Base-by-base conservation (phyloP, 1,284 basidiomycete genomes). In the Papiliotrema fonsecae region DNA sequence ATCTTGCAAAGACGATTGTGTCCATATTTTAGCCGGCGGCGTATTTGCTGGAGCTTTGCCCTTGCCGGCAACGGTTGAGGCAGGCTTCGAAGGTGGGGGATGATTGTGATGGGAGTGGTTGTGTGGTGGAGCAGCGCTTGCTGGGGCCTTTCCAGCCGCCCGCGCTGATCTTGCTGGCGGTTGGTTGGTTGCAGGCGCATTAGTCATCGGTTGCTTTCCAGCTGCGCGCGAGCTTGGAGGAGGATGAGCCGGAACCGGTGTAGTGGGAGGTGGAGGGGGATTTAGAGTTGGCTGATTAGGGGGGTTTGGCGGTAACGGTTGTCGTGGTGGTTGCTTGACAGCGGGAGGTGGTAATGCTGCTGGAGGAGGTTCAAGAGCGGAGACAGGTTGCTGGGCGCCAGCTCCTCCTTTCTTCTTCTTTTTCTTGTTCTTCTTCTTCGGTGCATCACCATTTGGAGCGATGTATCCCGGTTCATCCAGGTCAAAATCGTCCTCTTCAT, bases 1-100 rank as follows among this genome's bases (percentile, higher is more conserved):
- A 75, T 98, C 94, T 72, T 96, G 88, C 10, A 81, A 82, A 38
- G 87, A 86, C 67, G 83, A 88, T 54, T 88, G 92, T 65, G 85
- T 88, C 86, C 91, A 91, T 63, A 91, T 81, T 56, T 79, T 76
- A 55, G 78, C 75, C 37, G 72, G 61, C 11, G 74, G 67, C 13
- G 55, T 38, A 9, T 52, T 58, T 2, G 62, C 60, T 3, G 64
- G 57, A 2, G 67, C 62, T 55, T 72, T 72, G 46, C 64, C 65
- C 50, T 69, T 70, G 28, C 56, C 59, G 22, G 60, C 48, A 35
- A 64, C 60, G 58, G 64, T 68, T 44, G 60, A 56, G 22, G 60
- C 48, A 34, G 64, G 61, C 59, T 65, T 69, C 43, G 60, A 56
- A 21, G 77, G 76, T 71, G 77, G 77, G 10, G 65, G 65, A 50